phyloP scores from a whole-genome alignment of 768 basidiomycete genomes.

The Lactarius pseudohatsudake region DNA sequence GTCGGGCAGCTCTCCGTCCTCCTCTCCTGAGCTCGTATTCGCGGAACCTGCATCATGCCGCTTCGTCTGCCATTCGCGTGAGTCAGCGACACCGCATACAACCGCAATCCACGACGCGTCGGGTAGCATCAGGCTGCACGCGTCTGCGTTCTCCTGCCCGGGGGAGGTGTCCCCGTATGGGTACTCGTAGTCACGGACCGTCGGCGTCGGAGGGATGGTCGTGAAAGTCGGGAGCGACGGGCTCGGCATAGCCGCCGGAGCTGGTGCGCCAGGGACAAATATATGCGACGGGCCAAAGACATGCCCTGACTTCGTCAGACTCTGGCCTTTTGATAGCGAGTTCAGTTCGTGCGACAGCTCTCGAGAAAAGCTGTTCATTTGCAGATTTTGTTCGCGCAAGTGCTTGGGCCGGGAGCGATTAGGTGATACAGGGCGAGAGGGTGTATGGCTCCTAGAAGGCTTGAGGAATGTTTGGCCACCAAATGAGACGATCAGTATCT shows the following conservation, averaged over 20 bases:
- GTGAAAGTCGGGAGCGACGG: conserved; percentile 32
- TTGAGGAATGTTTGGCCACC: conserved; percentile 73
- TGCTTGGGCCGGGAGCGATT: background rate
- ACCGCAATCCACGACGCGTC: conserved; percentile 74
- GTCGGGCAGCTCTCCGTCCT: conserved; percentile 51
- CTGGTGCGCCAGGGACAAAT: conserved; percentile 45
- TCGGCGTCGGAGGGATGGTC: conserved; percentile 31
- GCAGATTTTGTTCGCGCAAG: background rate
- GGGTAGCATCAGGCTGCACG: conserved; percentile 49
- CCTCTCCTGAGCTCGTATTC: conserved; percentile 30
- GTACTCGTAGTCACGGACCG: conserved; percentile 30
- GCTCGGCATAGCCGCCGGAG: conserved; percentile 25
- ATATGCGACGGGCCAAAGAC: conserved; percentile 47
- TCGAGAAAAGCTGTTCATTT: conserved; percentile 1
- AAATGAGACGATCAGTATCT: conserved; percentile 76
- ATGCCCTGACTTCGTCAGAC: conserved; percentile 33
- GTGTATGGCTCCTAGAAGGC: conserved; percentile 43
- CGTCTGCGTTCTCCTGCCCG: conserved; percentile 33
- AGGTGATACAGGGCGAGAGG: conserved; percentile 27
- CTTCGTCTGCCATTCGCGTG: conserved; percentile 46
- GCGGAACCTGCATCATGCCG: conserved; percentile 31
- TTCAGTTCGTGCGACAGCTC: conserved; percentile 22
- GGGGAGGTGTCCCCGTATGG: conserved; percentile 25
- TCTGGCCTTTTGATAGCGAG: background rate
- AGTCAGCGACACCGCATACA: conserved; percentile 69